Evolutionary conservation across 2,329 filamentous ascomycete genomes (phyloP).

Genomic region (Trichoderma sp.): DNA sequence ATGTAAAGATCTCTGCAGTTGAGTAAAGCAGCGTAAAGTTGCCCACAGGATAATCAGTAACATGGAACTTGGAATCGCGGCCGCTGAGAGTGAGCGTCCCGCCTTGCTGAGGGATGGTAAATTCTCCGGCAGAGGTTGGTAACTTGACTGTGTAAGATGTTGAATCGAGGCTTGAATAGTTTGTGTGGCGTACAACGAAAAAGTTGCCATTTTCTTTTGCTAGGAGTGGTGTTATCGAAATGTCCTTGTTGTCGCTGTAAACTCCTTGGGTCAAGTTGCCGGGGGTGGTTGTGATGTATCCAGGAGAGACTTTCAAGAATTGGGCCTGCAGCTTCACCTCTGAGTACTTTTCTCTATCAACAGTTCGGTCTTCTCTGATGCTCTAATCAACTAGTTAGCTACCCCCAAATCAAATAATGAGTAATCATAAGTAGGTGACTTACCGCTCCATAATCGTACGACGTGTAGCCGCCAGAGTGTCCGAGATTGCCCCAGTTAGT

Average conservation of each 20-base stretch:
- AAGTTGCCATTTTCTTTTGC: constrained; percentile 58
- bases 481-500: constrained; percentile 85
- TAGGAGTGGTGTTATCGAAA: constrained; percentile 64
- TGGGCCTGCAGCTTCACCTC: constrained; percentile 76
- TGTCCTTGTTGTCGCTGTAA: constrained; percentile 52
- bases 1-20: constrained; percentile 69
- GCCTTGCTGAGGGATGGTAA: constrained; percentile 61
- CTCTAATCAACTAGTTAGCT: constrained; percentile 33
- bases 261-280: constrained; percentile 52
- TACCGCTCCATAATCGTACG: constrained; percentile 55
- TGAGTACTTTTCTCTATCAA: constrained; percentile 74
- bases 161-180: constrained; percentile 60
- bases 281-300: constrained; percentile 63
- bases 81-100: constrained; percentile 59
- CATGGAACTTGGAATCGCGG: constrained; percentile 67
- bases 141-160: constrained; percentile 66
- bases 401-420: neutral
- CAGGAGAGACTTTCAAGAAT: constrained; percentile 72
- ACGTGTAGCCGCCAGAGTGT: constrained; percentile 65
- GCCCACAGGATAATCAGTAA: constrained; percentile 66
- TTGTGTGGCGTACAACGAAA: constrained; percentile 67
- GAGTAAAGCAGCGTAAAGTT: constrained; percentile 64
- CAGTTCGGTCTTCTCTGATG: constrained; percentile 69
- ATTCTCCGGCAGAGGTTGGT: constrained; percentile 56
- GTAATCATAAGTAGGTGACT: constrained; percentile 25